Conservation (phyloP, 2,329 filamentous ascomycete genomes). For the Juglanconis juglandina region DNA sequence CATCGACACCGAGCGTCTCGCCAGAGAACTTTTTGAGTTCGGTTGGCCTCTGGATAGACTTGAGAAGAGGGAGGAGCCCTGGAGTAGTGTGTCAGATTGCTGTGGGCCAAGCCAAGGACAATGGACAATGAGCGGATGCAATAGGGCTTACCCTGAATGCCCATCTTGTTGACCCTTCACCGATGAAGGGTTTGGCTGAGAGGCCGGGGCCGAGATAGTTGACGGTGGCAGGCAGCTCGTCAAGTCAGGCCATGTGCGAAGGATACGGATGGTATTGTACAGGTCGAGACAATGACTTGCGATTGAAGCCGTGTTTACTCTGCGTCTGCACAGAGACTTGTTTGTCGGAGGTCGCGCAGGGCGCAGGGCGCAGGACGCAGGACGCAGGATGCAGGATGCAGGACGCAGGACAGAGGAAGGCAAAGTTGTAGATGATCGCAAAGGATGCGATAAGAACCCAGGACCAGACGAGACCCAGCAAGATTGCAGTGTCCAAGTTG, state of each 20-base stretch:
- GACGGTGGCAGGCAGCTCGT: neutral
- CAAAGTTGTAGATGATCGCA: neutral
- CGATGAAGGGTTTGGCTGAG: neutral
- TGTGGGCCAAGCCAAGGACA: too few relatives aligned
- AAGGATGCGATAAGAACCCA: neutral
- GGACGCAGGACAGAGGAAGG: too few relatives aligned
- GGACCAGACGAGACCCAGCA: neutral
- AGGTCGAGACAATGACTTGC: neutral
- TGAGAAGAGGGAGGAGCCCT: slow-evolving; percentile 88
- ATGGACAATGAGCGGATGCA: neutral
- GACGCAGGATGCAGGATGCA: neutral
- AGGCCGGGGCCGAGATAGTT: neutral
- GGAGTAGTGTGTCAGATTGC: neutral
- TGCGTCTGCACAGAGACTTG: neutral
- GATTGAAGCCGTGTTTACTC: neutral
- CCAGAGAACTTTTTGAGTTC: slow-evolving; percentile 84
- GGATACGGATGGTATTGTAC: neutral
- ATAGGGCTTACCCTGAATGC: slow-evolving; percentile 26
- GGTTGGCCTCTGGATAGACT: slow-evolving; percentile 89
- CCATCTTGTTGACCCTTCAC: slow-evolving; percentile 14
- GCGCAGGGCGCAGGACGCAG: neutral
- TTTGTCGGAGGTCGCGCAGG: neutral
- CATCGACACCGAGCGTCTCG: slow-evolving; percentile 89
- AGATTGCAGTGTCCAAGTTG: neutral
- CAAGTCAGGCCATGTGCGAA: slow-evolving; percentile 2